Evolutionary conservation across 495 filamentous ascomycete genomes (phyloP).

Genomic region (Neurospora tetrasperma): DNA sequence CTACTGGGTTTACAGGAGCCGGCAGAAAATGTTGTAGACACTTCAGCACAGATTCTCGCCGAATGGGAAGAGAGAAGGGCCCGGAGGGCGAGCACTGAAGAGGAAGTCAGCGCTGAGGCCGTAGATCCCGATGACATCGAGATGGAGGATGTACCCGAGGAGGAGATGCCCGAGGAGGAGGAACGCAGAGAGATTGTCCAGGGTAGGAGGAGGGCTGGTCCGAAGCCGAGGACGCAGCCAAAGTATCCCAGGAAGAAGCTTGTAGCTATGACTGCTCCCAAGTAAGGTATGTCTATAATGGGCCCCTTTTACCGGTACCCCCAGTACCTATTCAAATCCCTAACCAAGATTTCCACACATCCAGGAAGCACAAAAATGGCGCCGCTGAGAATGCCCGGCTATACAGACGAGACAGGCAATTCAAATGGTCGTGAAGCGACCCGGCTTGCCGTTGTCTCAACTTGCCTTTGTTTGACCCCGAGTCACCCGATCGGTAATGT

Average conservation of each 20-base stretch:
- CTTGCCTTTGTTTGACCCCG: not conserved
- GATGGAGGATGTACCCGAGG: not conserved
- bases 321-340: not conserved
- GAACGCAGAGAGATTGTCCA: not conserved
- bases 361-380: not conserved
- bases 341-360: not conserved
- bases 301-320: not conserved
- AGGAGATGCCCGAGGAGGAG: not conserved
- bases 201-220: not conserved
- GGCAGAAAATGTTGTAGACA: not conserved
- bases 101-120: not conserved
- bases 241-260: not conserved
- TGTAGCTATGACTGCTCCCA: not conserved
- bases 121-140: not conserved
- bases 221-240: not conserved
- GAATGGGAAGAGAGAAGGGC: not conserved
- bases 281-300: not conserved
- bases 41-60: not conserved
- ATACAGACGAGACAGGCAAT: not conserved
- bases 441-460: not conserved
- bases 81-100: not conserved
- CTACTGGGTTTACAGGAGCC: not conserved
- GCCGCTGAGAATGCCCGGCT: not conserved
- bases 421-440: not conserved
- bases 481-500: not conserved